Evolutionary conservation across 2,329 filamentous ascomycete genomes (phyloP).

Genomic region (Scytalidium lignicola): DNA sequence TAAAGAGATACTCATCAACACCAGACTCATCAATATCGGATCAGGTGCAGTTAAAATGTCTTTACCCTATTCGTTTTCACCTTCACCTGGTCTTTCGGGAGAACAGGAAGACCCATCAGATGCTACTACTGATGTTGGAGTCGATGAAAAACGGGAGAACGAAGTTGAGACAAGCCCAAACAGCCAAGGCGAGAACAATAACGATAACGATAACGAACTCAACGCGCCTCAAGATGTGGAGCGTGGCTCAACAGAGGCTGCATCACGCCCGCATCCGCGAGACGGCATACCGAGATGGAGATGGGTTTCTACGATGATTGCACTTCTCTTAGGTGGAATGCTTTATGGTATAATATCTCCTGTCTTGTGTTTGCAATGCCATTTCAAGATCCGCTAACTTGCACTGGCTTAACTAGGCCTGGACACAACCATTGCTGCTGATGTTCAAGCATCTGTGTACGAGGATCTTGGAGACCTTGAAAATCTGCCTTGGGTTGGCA

Average conservation of each 20-base stretch:
- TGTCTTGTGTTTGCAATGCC: too few relatives aligned
- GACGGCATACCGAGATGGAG: background rate
- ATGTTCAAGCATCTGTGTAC: constrained; percentile 24
- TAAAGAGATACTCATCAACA: too few relatives aligned
- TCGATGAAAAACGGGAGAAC: constrained; percentile 5
- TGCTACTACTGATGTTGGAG: constrained; percentile 24
- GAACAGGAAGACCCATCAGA: constrained; percentile 2
- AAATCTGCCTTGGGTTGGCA: constrained; percentile 25
- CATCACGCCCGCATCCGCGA: background rate
- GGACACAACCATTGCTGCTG: constrained; percentile 18
- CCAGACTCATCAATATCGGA: too few relatives aligned
- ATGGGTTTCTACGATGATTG: background rate
- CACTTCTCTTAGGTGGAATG: background rate
- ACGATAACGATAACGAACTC: background rate
- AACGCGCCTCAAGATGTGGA: background rate
- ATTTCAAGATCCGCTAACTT: too few relatives aligned
- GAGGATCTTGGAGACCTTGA: constrained; percentile 22
- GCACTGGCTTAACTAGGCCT: constrained; percentile 2
- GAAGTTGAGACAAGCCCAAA: background rate
- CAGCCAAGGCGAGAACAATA: too few relatives aligned
- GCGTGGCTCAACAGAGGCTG: background rate
- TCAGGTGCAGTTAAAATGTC: too few relatives aligned
- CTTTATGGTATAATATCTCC: background rate
- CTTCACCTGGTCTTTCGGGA: too few relatives aligned
- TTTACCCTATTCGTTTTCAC: too few relatives aligned